Conservation (phyloP, 352 stramenopile species). For the Globisporangium megalacanthum region DNA sequence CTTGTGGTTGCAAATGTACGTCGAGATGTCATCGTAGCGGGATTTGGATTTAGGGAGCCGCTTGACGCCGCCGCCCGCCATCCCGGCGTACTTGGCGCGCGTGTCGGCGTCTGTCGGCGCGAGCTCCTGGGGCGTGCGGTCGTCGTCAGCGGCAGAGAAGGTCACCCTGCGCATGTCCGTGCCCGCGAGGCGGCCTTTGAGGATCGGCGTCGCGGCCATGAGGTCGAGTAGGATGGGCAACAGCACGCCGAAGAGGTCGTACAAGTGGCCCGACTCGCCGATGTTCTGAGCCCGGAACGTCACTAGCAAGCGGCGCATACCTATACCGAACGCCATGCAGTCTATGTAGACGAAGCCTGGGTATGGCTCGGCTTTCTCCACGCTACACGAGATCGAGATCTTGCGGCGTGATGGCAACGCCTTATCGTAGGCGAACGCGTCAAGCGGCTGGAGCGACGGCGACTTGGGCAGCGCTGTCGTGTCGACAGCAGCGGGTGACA, state of each 20-base stretch:
- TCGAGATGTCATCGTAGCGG: constrained; percentile 89
- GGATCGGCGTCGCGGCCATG: constrained; percentile 97
- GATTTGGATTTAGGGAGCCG: constrained; percentile 96
- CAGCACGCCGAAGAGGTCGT: constrained; percentile 99
- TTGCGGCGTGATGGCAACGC: constrained; percentile 46
- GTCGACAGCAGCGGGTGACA: constrained; percentile 3
- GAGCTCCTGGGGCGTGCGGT: constrained; percentile 85
- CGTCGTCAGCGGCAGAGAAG: constrained; percentile 97
- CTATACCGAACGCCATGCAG: constrained; percentile 99
- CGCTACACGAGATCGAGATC: constrained; percentile 58
- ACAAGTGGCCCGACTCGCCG: constrained; percentile 97
- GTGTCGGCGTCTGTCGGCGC: constrained; percentile 37
- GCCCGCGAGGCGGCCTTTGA: constrained; percentile 92
- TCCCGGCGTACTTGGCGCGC: constrained; percentile 77
- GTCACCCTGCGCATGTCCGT: constrained; percentile 95
- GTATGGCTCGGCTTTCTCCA: constrained; percentile 75
- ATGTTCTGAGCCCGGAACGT: constrained; percentile 98
- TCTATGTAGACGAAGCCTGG: constrained; percentile 98
- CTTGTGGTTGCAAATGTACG: constrained; percentile 90
- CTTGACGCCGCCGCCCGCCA: constrained; percentile 91
- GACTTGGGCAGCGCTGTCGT: constrained; percentile 75
- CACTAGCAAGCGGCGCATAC: constrained; percentile 99
- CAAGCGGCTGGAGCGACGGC: constrained; percentile 33
- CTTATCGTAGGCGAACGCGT: constrained; percentile 41
- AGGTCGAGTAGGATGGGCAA: constrained; percentile 98